Base-by-base conservation (phyloP, 1,284 basidiomycete species). In the Anthracocystis setariae region DNA sequence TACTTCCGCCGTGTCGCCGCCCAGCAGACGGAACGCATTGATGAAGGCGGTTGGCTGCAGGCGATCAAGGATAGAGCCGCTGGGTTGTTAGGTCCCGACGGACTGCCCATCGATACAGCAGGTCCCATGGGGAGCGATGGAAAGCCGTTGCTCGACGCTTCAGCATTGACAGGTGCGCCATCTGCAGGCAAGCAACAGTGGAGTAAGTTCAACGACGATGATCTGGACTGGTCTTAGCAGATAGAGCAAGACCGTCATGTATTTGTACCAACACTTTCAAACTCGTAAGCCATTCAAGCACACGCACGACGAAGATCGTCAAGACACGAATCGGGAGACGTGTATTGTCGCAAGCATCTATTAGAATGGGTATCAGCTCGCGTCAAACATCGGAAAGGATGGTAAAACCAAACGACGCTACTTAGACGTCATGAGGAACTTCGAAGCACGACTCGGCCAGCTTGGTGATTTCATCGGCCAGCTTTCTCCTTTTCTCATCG, bases 1-100 rank as follows among this genome's bases (percentile, higher is more conserved):
- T 88, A 88, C 73, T 82, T 76, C 15, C 81, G 63, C 17, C 55
- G 65, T 0, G 39, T 62, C 1, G 69, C 67, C 7, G 63, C 61
- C 0, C 58, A 78, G 40, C 74, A 74, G 42, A 63, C 65, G 10
- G 74, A 74, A 17, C 50, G 70, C 10, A 74, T 82, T 33, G 81
- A 82, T 35, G 70, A 80, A 37, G 81, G 81, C 3, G 81, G 81
- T 4, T 71, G 62, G 66, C 32, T 57, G 9, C 72, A 65, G 32
- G 78, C 73, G 5, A 59, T 80, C 38, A 69, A 71, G 27, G 64
- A 73, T 29, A 63, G 73, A 8, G 71, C 65, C 0, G 77, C 55
- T 5, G 78, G 73, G 5, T 62, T 56, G 42, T 58, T 73, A 20
- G 73, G 64, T 17, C 58, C 60, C 1, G 61, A 63, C 12, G 67